Base-by-base conservation (phyloP, 306 rosid species). In the Vigna unguiculata region DNA sequence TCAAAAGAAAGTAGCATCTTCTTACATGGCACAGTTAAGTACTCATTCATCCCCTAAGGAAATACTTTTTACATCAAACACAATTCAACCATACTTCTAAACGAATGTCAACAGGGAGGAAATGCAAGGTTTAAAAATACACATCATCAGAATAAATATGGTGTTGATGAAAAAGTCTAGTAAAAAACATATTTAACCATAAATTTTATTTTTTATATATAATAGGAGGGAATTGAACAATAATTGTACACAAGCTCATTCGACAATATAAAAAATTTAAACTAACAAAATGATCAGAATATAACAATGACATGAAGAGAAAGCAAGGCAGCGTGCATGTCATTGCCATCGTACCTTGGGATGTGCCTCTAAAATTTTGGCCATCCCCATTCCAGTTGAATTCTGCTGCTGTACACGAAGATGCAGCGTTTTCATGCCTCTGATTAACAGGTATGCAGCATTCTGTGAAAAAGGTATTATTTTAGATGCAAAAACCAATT, bases 341-440 rank as follows among this genome's bases (percentile, higher is more conserved):
- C 15, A 68, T 68, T 13, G 48, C 41, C 72, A 49, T 24, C 13
- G 34, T 84, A 92, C 98, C 97, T 92, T 92, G 73, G 98, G 97
- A 95, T 95, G 98, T 76, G 89, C 96, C 92, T 95, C 98, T 89
- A 95, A 92, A 86, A 92, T 19, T 74, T 85, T 19, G 87, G 97
- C 93, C 93, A 95, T 95, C 97, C 93, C 81, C 68, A 61, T 17
- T 58, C 77, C 97, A 11, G 97, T 89, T 30, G 95, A 86, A 82
- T 92, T 95, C 82, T 95, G 98, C 83, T 95, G 98, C 92, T 76
- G 88, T 77, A 92, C 85, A 90, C 98, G 98, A 58, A 95, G 95
- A 87, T 92, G 96, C 87, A 95, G 68, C 2, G 98, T 95, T 88
- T 95, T 92, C 97, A 95, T 84, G 92, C 98, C 97, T 80, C 97